A percentile compares a stretch with the other conserved stretches of the same genome.
phyloP scores from a whole-genome alignment of 495 filamentous ascomycete genomes.

The Pseudomonodictys pantanalensis region DNA sequence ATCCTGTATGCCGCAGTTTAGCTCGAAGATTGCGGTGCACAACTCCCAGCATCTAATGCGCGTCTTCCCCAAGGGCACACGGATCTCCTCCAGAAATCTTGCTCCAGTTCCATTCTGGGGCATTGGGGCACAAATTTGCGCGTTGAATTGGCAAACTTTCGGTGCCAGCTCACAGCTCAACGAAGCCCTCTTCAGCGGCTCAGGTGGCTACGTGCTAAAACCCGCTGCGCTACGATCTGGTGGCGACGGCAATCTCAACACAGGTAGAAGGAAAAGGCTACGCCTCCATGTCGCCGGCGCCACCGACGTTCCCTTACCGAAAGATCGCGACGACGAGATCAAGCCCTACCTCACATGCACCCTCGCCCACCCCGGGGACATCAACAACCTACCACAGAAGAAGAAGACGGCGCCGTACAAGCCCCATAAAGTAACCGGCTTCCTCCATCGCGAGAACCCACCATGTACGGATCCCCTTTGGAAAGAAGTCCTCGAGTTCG shows the following conservation, averaged over 20 bases:
- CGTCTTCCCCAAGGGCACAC: conserved; percentile 56
- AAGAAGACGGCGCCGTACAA: conserved; percentile 51
- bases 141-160: conserved; percentile 59
- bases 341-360: conserved; percentile 56
- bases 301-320: conserved; percentile 48
- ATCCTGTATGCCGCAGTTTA: conserved; percentile 39
- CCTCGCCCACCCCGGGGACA: conserved; percentile 46
- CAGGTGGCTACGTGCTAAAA: conserved; percentile 55
- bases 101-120: conserved; percentile 53
- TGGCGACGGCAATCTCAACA: conserved; percentile 44
- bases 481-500: conserved; percentile 54
- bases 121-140: conserved; percentile 54
- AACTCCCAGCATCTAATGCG: conserved; percentile 55
- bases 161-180: conserved; percentile 54
- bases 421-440: conserved; percentile 45
- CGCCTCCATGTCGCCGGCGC: conserved; percentile 50
- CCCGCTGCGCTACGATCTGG: conserved; percentile 49
- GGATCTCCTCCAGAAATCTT: conserved; percentile 55
- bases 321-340: conserved; percentile 40
- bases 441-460: conserved; percentile 46
- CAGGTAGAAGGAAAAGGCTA: conserved; percentile 40
- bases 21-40: conserved; percentile 47
- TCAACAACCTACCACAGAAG: conserved; percentile 44
- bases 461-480: conserved; percentile 49
- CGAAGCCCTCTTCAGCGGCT: conserved; percentile 54